Conservation (phyloP, 306 rosid genomes). For the Pterocarpus santalinus region DNA sequence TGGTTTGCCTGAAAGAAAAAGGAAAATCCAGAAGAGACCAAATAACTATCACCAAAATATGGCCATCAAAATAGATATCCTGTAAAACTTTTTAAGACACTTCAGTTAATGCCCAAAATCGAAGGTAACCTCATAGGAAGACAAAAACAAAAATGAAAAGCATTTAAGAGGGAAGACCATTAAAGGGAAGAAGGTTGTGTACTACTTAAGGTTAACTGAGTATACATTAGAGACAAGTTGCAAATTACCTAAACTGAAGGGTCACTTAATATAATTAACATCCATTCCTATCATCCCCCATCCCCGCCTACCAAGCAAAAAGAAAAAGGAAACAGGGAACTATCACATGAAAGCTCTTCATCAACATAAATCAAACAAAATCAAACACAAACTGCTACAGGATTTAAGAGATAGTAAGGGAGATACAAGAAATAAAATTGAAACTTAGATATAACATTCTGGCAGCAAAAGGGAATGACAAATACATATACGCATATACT, state of each 20-base stretch:
- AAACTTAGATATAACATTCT: not conserved
- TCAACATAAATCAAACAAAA: not conserved
- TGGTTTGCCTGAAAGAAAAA: slow-evolving; percentile 2
- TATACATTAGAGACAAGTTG: not conserved
- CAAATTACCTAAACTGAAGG: slow-evolving; percentile 8
- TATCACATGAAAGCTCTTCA: not conserved
- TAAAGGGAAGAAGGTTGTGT: not conserved
- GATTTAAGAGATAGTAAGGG: not conserved
- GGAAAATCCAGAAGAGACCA: not conserved
- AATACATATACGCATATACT: no score
- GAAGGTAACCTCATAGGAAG: slow-evolving; percentile 27
- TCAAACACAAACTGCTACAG: not conserved
- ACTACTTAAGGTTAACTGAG: not conserved
- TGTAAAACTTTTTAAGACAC: slow-evolving; percentile 5
- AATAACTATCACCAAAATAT: not conserved
- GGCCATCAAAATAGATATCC: not conserved
- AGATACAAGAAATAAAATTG: not conserved
- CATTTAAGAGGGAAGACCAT: not conserved
- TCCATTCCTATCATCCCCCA: not conserved
- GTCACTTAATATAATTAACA: not conserved
- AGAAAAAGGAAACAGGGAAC: no score
- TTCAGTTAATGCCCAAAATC: not conserved
- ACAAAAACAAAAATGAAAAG: not conserved
- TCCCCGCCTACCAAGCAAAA: not conserved
- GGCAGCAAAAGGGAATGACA: not conserved